Evolutionary conservation across 495 filamentous ascomycete genomes (phyloP), one percentile per base, ranked within the genome.

Genomic region (Talaromyces adpressus): DNA sequence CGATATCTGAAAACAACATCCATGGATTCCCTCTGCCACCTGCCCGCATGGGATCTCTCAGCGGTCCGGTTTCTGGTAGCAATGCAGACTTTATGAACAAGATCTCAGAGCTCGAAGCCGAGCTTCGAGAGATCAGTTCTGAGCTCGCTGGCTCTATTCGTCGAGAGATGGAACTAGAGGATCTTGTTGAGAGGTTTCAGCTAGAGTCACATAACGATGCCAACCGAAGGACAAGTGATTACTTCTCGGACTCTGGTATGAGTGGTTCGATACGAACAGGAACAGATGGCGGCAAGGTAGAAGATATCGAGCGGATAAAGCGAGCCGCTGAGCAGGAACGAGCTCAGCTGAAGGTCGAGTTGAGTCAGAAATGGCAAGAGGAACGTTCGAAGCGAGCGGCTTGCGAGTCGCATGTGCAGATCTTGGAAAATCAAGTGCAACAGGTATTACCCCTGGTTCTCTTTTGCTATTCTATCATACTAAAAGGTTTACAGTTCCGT

Each of bases 161-260:
- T 63, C 86, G 94, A 66, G 94, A 98, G 79, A 92, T 98, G 88
- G 94, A 98, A 67, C 74, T 98, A 56, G 94, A 98, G 72, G 95
- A 98, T 70, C 77, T 97, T 53, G 87, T 98, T 2, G 94, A 98
- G 65, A 82, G 89, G 62, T 74, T 95, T 67, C 92, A 96, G 73
- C 76, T 84, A 36, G 92, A 96, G 67, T 83, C 85, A 62, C 82
- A 84, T 2, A 58, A 69, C 52, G 62, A 72, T 58, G 68, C 68
- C 1, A 88, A 85, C 64, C 87, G 88, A 71, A 84, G 93, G 59
- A 97, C 92, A 4, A 98, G 94, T 72, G 94, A 98, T 74, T 98
- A 98, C 75, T 98, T 93, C 71, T 98, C 94, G 0, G 94, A 98
- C 71, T 95, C 92, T 1, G 94, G 95, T 53, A 89, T 89, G 54